Evolutionary conservation across 1,139 yeast species (phyloP), one percentile per base, ranked within the genome.

Genomic region (Suhomyces kunorum): DNA sequence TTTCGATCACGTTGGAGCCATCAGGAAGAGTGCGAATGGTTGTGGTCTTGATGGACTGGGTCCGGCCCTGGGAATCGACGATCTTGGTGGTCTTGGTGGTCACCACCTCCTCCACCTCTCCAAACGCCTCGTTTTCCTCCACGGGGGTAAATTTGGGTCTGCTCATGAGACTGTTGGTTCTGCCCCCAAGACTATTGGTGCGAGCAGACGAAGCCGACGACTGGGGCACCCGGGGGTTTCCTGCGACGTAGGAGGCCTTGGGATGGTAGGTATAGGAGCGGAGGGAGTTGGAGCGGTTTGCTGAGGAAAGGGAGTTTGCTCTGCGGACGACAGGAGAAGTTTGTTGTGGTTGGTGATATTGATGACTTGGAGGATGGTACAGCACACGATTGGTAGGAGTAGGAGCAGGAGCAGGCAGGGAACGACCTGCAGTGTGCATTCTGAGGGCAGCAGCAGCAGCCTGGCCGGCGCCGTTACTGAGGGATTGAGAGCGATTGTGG

Each of bases 71-170:
- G 5, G 71, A 47, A 43, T 72, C 78, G n/a, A 70, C 63, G 13
- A 71, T 66, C 44, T 66, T 68, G 12, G 76, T 71, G 5, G 77
- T 72, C 42, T 68, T 70, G 13, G 76, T 71, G 11, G 74, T 68
- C 16, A 69, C 51, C 4, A 66, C 49, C 12, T 57, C 68, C 13
- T 58, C 66, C 4, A 32, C 45, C 20, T 38, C 58, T 5, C 48
- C 54, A 17, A 18, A 31, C 11, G 26, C n/a, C 8, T 36, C 29
- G 6, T 48, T 56, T 7, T 54, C 58, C 4, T 53, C 24, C 37
- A 44, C 33, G 5, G 42, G 16, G 14, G 32, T 30, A 23, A 24
- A 29, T 38, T 47, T 60, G 39, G 50, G 42, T 8, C 42, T 46
- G 32, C 32, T 16, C 24, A 6, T 12, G 23, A 29, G 13, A 12